phyloP scores from a whole-genome alignment of 805 yeast species.

The Middelhovenomyces tepae region DNA sequence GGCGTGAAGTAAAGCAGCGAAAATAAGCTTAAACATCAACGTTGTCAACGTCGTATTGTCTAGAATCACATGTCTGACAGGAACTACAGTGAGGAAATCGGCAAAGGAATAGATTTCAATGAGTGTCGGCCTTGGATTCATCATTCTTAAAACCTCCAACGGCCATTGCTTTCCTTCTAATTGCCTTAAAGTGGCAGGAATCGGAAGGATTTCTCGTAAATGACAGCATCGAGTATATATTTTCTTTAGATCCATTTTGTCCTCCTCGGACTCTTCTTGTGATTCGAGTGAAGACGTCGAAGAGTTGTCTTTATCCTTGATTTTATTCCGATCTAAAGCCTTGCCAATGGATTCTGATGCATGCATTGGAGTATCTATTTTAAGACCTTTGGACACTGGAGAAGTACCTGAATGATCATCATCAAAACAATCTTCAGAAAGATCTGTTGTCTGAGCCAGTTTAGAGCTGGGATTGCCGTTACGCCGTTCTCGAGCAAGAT shows the following conservation, averaged over 20 bases:
- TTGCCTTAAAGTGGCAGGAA: conserved; percentile 80
- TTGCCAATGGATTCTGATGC: conserved; percentile 3
- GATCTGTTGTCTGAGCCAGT: no score
- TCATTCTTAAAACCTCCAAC: conserved; percentile 55
- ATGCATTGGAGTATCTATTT: conserved; percentile 17
- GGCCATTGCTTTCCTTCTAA: conserved; percentile 72
- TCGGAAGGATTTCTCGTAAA: conserved; percentile 82
- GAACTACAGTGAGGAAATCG: conserved; percentile 81
- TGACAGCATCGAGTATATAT: conserved; percentile 92
- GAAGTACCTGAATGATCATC: no score
- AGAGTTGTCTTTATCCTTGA: conserved; percentile 2
- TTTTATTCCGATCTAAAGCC: conserved; percentile 1
- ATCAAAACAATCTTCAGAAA: conserved; percentile 18
- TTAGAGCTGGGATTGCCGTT: no score
- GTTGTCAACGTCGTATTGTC: conserved; percentile 71
- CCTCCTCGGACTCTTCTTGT: conserved; percentile 25
- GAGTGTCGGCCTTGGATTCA: conserved; percentile 84
- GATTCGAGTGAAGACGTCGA: conserved; percentile 14
- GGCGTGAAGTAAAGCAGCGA: conserved; percentile 61
- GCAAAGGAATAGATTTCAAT: conserved; percentile 82
- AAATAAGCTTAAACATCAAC: conserved; percentile 68
- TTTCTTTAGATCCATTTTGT: conserved; percentile 45
- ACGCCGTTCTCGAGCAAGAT: background rate
- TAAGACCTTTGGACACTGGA: conserved; percentile 2
- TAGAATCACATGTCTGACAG: conserved; percentile 62